Conservation (phyloP, 345 rosid species). For the Fremontodendron californicum region DNA sequence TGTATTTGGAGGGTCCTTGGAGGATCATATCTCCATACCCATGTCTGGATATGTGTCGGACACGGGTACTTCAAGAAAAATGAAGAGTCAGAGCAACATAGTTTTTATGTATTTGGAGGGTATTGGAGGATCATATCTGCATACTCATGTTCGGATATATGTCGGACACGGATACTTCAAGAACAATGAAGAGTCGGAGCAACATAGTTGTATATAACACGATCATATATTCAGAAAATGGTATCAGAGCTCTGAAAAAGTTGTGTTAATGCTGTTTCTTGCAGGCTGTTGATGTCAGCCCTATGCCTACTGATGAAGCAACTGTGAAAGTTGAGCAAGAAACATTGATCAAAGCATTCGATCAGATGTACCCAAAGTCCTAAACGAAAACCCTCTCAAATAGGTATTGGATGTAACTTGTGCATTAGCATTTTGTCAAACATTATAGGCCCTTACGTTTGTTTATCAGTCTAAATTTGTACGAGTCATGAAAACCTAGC, state of each 20-base stretch:
- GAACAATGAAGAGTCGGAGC: too few species aligned
- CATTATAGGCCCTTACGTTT: neutral
- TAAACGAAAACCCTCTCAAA: constrained; percentile 10
- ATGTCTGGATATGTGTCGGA: too few species aligned
- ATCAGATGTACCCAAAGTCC: constrained; percentile 49
- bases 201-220: too few species aligned
- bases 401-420: neutral
- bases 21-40: too few species aligned
- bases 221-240: neutral
- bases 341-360: constrained; percentile 44
- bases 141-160: too few species aligned
- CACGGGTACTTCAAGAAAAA: too few species aligned
- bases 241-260: neutral
- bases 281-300: constrained; percentile 48
- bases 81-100: too few species aligned
- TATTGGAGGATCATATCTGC: too few species aligned
- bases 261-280: constrained; percentile 1
- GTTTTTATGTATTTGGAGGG: too few species aligned
- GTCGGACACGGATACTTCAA: too few species aligned
- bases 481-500: neutral
- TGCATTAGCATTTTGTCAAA: neutral
- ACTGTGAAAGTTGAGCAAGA: constrained; percentile 65
- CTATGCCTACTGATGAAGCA: constrained; percentile 63
- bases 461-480: neutral
- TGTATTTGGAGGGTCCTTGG: too few species aligned